A percentile compares a stretch with the other conserved stretches of the same genome.
These are phyloP conservation scores for Rosa chinensis DNA, from an alignment of 306 rosid genomes.

Conservation along the genomic window DNA sequence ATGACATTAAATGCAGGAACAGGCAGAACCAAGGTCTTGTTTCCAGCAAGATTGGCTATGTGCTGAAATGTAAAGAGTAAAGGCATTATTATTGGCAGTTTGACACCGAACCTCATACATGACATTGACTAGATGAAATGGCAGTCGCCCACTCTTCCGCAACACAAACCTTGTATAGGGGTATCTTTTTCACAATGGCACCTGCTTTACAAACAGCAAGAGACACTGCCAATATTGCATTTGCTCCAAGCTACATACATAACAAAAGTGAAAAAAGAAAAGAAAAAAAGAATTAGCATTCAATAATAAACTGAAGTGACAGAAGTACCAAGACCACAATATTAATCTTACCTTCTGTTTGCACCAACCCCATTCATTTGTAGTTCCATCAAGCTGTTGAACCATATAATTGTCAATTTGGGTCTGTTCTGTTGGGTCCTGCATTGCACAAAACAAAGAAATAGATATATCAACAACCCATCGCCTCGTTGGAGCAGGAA, in stretches of 20 bases:
- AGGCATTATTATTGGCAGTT: background rate
- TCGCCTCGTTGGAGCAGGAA: background rate
- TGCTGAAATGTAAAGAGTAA: conserved; percentile 50
- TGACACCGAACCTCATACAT: background rate
- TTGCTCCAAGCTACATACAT: conserved; percentile 66
- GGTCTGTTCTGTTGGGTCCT: conserved; percentile 75
- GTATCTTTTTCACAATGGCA: conserved; percentile 56
- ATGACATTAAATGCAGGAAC: conserved; percentile 84
- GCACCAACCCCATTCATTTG: conserved; percentile 92
- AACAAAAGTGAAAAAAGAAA: background rate
- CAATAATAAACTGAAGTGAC: background rate
- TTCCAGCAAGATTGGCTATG: conserved; percentile 75
- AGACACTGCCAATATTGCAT: conserved; percentile 78
- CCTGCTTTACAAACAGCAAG: conserved; percentile 84
- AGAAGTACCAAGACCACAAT: background rate
- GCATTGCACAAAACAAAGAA: background rate
- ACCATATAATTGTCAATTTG: conserved; percentile 68
- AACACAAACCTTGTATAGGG: conserved; percentile 64
- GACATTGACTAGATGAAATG: background rate
- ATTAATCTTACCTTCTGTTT: conserved; percentile 55
- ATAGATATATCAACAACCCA: conserved; percentile 14
- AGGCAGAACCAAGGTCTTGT: conserved; percentile 68
- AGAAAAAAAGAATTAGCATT: background rate
- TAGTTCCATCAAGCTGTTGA: conserved; percentile 82
- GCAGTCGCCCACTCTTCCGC: background rate